A percentile compares a stretch with the other conserved stretches of the same genome.
Evolutionary conservation across 2,329 filamentous ascomycete species (phyloP).

Genomic region (Ophiostoma piceae): DNA sequence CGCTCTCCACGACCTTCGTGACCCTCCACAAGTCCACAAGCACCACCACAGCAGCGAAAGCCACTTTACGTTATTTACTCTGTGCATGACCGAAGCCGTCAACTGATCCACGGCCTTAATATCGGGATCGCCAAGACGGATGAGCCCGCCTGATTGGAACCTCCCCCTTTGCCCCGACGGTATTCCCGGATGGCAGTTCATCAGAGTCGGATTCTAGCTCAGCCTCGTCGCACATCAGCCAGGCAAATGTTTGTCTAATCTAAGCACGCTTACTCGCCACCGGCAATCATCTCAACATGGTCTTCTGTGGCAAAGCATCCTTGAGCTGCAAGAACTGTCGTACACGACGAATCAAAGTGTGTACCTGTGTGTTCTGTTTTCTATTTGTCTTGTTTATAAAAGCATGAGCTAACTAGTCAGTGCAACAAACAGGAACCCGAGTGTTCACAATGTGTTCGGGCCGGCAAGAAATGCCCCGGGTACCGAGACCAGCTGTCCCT

Average conservation of each 20-base stretch:
- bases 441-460: slow-evolving; percentile 58
- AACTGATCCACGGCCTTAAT: not conserved
- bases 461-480: slow-evolving; percentile 56
- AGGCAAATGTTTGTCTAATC: slow-evolving; percentile 3
- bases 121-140: not conserved
- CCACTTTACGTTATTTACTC: not conserved
- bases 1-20: not conserved
- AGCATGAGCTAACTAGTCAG: slow-evolving; percentile 32
- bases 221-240: not conserved
- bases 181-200: not conserved
- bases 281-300: slow-evolving; percentile 37
- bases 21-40: not conserved
- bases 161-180: not conserved
- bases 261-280: not conserved
- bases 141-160: not conserved
- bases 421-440: slow-evolving; percentile 57
- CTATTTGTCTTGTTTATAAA: not conserved
- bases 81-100: not conserved
- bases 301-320: slow-evolving; percentile 54
- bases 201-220: not conserved
- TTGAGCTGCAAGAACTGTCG: slow-evolving; percentile 52
- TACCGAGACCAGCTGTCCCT: slow-evolving; percentile 60
- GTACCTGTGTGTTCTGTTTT: slow-evolving; percentile 26
- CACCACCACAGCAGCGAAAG: not conserved
- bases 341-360: slow-evolving; percentile 51